A percentile compares a stretch with the other conserved stretches of the same genome.
phyloP scores from a whole-genome alignment of 2,329 filamentous ascomycete species.

The Penicillium sp. region DNA sequence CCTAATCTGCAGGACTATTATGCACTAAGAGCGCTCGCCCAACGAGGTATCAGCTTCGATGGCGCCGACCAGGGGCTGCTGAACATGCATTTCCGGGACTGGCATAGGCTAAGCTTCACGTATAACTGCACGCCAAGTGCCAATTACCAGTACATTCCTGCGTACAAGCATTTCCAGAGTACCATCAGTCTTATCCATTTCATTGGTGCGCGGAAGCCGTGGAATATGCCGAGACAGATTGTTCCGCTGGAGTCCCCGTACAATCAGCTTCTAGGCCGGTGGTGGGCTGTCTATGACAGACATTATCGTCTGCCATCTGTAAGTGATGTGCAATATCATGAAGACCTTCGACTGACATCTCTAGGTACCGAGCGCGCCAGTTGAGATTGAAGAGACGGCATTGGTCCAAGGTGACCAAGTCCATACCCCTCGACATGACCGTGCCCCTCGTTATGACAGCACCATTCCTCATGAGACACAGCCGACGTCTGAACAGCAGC shows the following conservation, averaged over 20 bases:
- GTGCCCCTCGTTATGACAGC: neutral
- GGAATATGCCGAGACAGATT: conserved; percentile 58
- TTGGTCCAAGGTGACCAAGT: neutral
- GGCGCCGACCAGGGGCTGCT: conserved; percentile 93
- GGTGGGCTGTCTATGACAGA: conserved; percentile 92
- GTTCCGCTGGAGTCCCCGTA: conserved; percentile 51
- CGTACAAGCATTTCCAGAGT: conserved; percentile 88
- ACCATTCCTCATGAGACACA: neutral
- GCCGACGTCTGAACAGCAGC: neutral
- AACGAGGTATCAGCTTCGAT: conserved; percentile 88
- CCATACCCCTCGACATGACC: neutral
- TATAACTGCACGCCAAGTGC: conserved; percentile 97
- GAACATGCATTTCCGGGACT: conserved; percentile 88
- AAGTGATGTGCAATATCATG: conserved; percentile 1
- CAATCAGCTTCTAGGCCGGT: conserved; percentile 77
- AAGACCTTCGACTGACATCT: neutral
- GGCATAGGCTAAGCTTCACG: conserved; percentile 85
- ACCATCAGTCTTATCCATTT: conserved; percentile 91
- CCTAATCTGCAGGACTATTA: conserved; percentile 87
- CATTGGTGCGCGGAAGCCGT: conserved; percentile 88
- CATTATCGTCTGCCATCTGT: conserved; percentile 61
- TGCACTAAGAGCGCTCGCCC: conserved; percentile 77
- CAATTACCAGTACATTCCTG: conserved; percentile 95
- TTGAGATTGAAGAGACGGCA: neutral
- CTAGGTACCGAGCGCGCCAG: neutral